Base-by-base conservation (phyloP, 2,329 filamentous ascomycete genomes). In the Pezicula neosporulosa region DNA sequence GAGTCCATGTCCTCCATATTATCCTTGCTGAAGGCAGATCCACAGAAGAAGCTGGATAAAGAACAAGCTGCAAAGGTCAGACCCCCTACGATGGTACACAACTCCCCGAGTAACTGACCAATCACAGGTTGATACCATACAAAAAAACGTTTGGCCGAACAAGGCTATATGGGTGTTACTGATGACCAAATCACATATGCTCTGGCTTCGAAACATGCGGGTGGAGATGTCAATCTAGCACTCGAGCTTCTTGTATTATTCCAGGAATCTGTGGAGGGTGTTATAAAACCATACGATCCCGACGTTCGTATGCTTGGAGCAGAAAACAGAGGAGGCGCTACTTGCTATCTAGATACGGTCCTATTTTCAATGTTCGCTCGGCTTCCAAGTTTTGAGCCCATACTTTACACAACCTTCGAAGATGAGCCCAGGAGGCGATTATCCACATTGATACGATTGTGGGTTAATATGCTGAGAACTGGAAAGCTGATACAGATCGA, bases 361-460 rank as follows among this genome's bases (percentile, higher is more conserved):
- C 78, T 99, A 1, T 97, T 97, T 67, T 88, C 93, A 67, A 97
- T 99, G 90, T 97, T 97, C 67, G 88, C 89, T 16, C 86, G 89
- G 54, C 77, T 97, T 36, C 87, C 90, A 59, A 92, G 88, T 57
- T 99, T 96, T 67, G 93, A 97, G 68, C 90, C 88, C 45, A 96
- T 97, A 77, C 77, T 97, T 33, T 92, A 89, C 67, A 87, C 86
- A 51, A 83, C 86, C 7, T 89, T 90, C 55, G 79, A 84, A 24
- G 88, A 94, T 54, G 83, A 90, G 56, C 70, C 75, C 10, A 82
- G 86, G 56, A 84, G 82, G 60, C 89, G 85, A 60, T 74, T 99
- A 48, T 86, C 86, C n/a, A 84, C 85, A 9, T 70, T 96, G 19
- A 69, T 97, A 46, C 82, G 93, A 48, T 74, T 97, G 44, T 99